phyloP scores from a whole-genome alignment of 2,329 filamentous ascomycete genomes.

The Pseudopithomyces maydicus region DNA sequence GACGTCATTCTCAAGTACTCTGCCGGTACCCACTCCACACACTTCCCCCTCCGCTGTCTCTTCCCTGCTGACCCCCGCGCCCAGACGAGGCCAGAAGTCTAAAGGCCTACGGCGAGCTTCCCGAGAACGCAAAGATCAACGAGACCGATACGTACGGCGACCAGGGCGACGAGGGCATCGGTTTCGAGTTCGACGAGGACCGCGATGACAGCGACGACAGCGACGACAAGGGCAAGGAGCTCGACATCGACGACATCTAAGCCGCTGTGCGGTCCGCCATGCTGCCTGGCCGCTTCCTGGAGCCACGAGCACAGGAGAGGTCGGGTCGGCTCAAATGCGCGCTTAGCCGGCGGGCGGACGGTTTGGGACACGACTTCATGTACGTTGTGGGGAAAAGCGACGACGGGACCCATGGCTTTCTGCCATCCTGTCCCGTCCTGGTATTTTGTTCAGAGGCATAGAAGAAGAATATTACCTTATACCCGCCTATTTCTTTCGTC shows the following conservation, averaged over 20 bases:
- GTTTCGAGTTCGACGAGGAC: slow-evolving; percentile 99
- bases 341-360: slow-evolving; percentile 45
- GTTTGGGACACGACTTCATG: slow-evolving; percentile 10
- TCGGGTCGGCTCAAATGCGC: slow-evolving; percentile 45
- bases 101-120: slow-evolving; percentile 96
- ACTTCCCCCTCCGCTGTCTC: neutral
- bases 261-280: slow-evolving; percentile 38
- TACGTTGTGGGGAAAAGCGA: neutral
- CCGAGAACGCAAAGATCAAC: slow-evolving; percentile 99
- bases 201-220: slow-evolving; percentile 62
- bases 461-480: slow-evolving; percentile 6
- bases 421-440: neutral
- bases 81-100: slow-evolving; percentile 89
- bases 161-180: slow-evolving; percentile 89
- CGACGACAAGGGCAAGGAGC: slow-evolving; percentile 73
- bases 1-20: slow-evolving; percentile 67
- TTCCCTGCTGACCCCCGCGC: slow-evolving; percentile 64
- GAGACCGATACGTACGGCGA: slow-evolving; percentile 94
- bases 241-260: slow-evolving; percentile 95
- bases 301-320: slow-evolving; percentile 17
- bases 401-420: neutral
- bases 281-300: slow-evolving; percentile 34
- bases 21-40: neutral
- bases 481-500: neutral
- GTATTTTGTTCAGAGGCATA: slow-evolving; percentile 8